Base-by-base conservation (phyloP, 805 yeast species). In the Wickerhamiella azyma region DNA sequence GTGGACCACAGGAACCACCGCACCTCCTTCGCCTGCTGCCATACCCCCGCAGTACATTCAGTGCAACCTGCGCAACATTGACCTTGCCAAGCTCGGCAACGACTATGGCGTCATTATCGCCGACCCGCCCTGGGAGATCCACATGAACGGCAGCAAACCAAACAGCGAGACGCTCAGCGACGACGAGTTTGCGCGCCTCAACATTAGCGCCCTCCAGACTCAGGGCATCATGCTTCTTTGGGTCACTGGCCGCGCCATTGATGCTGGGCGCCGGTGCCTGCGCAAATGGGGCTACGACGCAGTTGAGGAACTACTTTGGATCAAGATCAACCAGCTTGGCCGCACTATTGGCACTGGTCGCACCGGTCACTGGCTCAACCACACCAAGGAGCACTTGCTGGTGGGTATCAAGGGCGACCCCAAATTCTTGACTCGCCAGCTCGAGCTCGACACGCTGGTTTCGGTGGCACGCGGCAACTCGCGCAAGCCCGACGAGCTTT, bases 101-200 rank as follows among this genome's bases (percentile, higher is more conserved):
- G 83, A 83, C 65, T 86, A 80, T 35, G 85, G 79, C 2, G 68
- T 60, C 9, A 77, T 88, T 10, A 75, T 89, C 46, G 89, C 94
- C 0, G 97, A 88, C 61, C 96, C 96, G 2, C 92, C 96, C 7
- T 88, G 97, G 97, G 88, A 85, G 52, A 88, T 88, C 52, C 96
- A 88, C 64, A 86, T 84, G 88, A 81, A 82, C 46, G 10, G 36
- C 11, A 26, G 37, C 37, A 54, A 61, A 17, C 3, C 14, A 2
- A 33, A 10, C 76, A 48, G 24, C 26, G 29, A 36, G 9, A 26
- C 40, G 3, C 49, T 58, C 59, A 80, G 81, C 48, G 94, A 84
- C 58, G 71, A 75, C 2, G 95, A 85, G 53, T 66, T 88, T 32
- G 62, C 79, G 43, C 68, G 75, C 9, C 66, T 88, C 19, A 79